phyloP scores from a whole-genome alignment of 495 filamentous ascomycete genomes.

The Chaetomium cochliodes region DNA sequence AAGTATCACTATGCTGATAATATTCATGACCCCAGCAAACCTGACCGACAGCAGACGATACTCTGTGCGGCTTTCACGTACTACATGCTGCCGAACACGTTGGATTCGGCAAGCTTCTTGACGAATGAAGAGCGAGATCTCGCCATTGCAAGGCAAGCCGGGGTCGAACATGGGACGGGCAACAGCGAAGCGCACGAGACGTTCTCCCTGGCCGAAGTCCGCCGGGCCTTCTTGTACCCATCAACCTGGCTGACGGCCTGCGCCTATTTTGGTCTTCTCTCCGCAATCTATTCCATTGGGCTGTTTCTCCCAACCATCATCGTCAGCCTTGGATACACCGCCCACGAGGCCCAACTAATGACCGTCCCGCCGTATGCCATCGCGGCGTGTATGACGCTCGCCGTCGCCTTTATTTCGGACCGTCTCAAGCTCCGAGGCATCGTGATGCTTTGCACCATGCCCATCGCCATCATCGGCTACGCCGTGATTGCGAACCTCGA shows the following conservation, averaged over 20 bases:
- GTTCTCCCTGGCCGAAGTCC: neutral
- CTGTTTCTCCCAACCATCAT: neutral
- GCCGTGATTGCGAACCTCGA: neutral
- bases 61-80: neutral
- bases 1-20: neutral
- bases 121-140: neutral
- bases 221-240: neutral
- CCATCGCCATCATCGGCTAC: neutral
- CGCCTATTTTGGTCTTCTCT: neutral
- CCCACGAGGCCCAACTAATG: constrained; percentile 1
- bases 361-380: neutral
- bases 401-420: neutral
- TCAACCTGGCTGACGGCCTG: neutral
- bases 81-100: neutral
- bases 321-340: neutral
- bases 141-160: neutral
- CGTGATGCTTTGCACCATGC: constrained; percentile 1
- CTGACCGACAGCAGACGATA: neutral
- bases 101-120: neutral
- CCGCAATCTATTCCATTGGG: neutral
- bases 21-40: no score
- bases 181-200: neutral
- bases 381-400: neutral
- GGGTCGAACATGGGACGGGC: neutral
- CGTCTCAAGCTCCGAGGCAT: constrained; percentile 1